Conservation (phyloP, 306 rosid genomes). For the Rosa multiflora region DNA sequence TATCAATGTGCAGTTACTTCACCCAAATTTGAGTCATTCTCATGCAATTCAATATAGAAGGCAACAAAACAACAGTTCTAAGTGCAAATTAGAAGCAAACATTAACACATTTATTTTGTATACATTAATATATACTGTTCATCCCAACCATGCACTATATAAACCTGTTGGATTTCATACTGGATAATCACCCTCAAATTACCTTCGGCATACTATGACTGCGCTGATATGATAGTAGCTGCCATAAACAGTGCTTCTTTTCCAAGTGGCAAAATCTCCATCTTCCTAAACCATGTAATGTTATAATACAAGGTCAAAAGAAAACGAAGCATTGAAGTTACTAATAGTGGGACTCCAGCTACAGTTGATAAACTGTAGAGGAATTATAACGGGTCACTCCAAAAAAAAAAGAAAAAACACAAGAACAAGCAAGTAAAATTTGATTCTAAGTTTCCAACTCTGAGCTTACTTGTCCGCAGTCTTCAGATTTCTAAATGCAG, state of each 20-base stretch:
- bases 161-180: too few species aligned
- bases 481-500: slow-evolving; percentile 63
- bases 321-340: not conserved
- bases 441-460: slow-evolving; percentile 3
- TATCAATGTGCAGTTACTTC: too few species aligned
- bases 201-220: slow-evolving; percentile 26
- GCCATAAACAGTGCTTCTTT: slow-evolving; percentile 78
- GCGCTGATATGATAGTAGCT: slow-evolving; percentile 52
- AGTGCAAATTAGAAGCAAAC: too few species aligned
- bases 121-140: too few species aligned
- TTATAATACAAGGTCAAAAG: slow-evolving; percentile 4
- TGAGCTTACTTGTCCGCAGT: slow-evolving; percentile 59
- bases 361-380: not conserved
- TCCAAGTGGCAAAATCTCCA: slow-evolving; percentile 54
- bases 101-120: too few species aligned
- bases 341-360: not conserved
- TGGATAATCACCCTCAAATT: not conserved
- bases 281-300: slow-evolving; percentile 43
- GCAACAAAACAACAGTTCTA: too few species aligned
- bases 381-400: not conserved
- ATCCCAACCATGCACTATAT: too few species aligned
- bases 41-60: too few species aligned
- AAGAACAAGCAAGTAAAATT: slow-evolving; percentile 5
- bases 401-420: not conserved
- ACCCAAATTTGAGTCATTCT: too few species aligned